These are phyloP conservation scores for Syncephalastrum contaminatum DNA, from an alignment of 371 early-diverging fungal species.

Conservation along the genomic window DNA sequence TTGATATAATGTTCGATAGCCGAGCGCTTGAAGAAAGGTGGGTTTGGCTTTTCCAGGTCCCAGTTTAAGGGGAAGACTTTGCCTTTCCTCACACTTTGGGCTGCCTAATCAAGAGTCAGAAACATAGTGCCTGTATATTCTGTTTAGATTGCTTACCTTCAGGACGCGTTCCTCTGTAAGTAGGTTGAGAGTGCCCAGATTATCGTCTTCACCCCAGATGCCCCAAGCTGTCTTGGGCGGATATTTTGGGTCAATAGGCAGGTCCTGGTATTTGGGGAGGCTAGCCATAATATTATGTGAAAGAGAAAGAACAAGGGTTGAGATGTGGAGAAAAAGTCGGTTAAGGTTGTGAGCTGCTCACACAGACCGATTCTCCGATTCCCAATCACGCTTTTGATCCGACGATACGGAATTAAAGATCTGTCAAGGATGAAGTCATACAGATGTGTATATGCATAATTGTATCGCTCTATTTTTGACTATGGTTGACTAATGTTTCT, in stretches of 20 bases:
- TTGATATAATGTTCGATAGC: slow-evolving; percentile 21
- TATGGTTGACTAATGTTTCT: too few relatives aligned
- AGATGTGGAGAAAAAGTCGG: not conserved
- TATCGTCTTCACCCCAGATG: slow-evolving; percentile 46
- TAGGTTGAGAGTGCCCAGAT: slow-evolving; percentile 43
- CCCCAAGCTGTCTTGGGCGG: slow-evolving; percentile 40
- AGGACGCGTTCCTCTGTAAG: slow-evolving; percentile 32
- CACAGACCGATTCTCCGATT: too few relatives aligned
- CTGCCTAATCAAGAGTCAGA: not conserved
- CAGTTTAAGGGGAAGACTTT: slow-evolving; percentile 39
- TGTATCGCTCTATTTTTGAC: too few relatives aligned
- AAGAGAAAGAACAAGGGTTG: not conserved
- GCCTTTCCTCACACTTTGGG: slow-evolving; percentile 25
- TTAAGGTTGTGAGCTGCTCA: too few relatives aligned
- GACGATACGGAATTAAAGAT: too few relatives aligned
- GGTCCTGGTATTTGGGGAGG: slow-evolving; percentile 21
- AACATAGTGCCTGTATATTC: not conserved
- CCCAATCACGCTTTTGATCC: too few relatives aligned
- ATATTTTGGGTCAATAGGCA: slow-evolving; percentile 25
- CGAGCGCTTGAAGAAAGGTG: slow-evolving; percentile 29
- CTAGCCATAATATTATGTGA: not conserved
- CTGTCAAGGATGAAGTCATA: too few relatives aligned
- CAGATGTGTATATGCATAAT: too few relatives aligned
- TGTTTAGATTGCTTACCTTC: slow-evolving; percentile 19
- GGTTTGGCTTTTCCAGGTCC: slow-evolving; percentile 31